Evolutionary conservation across 2,329 filamentous ascomycete species (phyloP).

Genomic region (Monilinia polystroma): DNA sequence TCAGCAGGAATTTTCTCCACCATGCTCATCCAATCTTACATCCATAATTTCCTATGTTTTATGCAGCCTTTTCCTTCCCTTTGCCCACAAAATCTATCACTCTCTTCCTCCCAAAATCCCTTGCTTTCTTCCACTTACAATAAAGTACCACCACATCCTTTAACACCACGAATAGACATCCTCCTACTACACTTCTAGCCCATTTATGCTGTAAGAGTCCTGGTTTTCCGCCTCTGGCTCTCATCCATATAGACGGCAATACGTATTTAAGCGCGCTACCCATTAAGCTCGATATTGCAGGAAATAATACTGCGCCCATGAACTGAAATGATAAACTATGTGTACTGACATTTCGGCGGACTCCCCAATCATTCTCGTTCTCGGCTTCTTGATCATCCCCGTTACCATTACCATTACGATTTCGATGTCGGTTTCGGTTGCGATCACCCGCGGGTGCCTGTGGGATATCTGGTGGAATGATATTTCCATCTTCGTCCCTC

Average conservation of each 20-base stretch:
- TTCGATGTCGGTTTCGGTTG: slow-evolving; percentile 4
- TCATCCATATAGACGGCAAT: slow-evolving; percentile 68
- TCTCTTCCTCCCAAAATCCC: slow-evolving; percentile 53
- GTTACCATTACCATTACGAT: slow-evolving; percentile 1
- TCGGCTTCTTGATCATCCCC: slow-evolving; percentile 1
- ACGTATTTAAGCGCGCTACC: slow-evolving; percentile 70
- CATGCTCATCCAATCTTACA: background rate
- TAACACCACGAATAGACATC: slow-evolving; percentile 82
- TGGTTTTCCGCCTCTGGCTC: slow-evolving; percentile 3
- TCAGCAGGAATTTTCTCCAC: background rate
- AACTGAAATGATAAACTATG: slow-evolving; percentile 58
- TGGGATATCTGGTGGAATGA: background rate
- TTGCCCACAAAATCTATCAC: slow-evolving; percentile 42
- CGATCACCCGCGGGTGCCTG: background rate
- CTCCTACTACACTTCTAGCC: slow-evolving; percentile 85
- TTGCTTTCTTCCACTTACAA: slow-evolving; percentile 61
- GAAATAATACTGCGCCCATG: slow-evolving; percentile 73
- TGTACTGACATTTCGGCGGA: slow-evolving; percentile 45
- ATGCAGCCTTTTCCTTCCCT: slow-evolving; percentile 1
- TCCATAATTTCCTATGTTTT: background rate
- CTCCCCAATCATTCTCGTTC: slow-evolving; percentile 28
- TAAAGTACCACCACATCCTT: slow-evolving; percentile 66
- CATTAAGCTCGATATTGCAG: slow-evolving; percentile 73
- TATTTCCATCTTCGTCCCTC: slow-evolving; percentile 19
- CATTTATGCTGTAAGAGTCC: slow-evolving; percentile 75